Evolutionary conservation across 192 early-diverging fungal species (phyloP), one percentile per base, ranked within the genome.

Genomic region (Mortierella antarctica): DNA sequence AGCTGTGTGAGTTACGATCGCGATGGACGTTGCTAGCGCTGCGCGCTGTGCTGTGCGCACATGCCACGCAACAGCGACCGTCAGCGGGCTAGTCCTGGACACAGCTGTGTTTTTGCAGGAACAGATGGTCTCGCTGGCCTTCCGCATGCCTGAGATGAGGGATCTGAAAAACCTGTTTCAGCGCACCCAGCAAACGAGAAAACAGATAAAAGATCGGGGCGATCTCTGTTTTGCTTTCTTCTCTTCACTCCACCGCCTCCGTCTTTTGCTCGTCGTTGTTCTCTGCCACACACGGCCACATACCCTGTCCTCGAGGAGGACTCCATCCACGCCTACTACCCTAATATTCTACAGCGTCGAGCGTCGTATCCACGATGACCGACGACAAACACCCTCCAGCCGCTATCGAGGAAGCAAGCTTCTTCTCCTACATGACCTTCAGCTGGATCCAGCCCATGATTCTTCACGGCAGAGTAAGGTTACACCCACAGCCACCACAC

Each of bases 381-480:
- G 70, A 62, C 2, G 48, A 65, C 31, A 80, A 80, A 55, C 58
- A 80, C 17, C 77, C 77, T 21, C 70, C 77, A 7, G 70, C 77
- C 15, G 65, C 14, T 39, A 80, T 80, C 31, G 69, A 71, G 54
- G 56, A n/a, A n/a, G 69, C 70, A 18, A 63, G 57, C 65, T 39
- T 20, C 18, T 40, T 80, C 39, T 80, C 77, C 13, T 80, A 68
- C 65, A 72, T 80, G 11, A 72, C 77, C 49, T 80, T 80, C 70
- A 71, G 58, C 70, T 80, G 77, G 77, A 80, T 80, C 44, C 77
- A 80, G 49, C 70, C 70, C 2, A 47, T 80, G 54, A 46, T 80
- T 23, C 71, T 80, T 44, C 55, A 56, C 23, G 77, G 77, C 67
- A 72, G 77, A 70, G 77, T 80, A 72, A 62, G 77, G 39, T 49